Conservation (phyloP, 345 rosid species). For the Murraya koenigii region DNA sequence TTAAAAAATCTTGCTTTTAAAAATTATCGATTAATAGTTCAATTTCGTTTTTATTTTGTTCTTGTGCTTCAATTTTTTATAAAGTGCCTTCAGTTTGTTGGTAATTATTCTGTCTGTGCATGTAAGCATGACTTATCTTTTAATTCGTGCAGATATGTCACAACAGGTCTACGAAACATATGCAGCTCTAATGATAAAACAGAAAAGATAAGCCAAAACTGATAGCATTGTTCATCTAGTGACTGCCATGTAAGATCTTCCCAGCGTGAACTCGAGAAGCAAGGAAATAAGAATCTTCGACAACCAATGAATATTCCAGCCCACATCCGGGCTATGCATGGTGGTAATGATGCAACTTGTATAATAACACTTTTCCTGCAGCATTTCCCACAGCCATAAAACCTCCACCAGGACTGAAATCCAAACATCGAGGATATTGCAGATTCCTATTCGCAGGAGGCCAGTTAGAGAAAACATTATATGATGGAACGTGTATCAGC, state of each 20-base stretch:
- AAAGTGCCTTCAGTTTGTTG: neutral
- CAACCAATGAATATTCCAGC: neutral
- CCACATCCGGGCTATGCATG: constrained; percentile 41
- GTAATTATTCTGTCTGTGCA: neutral
- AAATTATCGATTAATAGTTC: too few species aligned
- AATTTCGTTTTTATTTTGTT: neutral
- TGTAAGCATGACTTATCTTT: neutral
- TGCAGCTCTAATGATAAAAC: neutral
- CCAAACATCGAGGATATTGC: constrained; percentile 71
- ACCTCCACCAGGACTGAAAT: constrained; percentile 91
- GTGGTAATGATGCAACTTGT: constrained; percentile 77
- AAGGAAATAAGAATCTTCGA: neutral
- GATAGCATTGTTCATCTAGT: neutral
- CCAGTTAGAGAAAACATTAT: constrained; percentile 77
- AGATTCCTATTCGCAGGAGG: constrained; percentile 57
- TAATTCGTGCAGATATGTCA: constrained; percentile 58
- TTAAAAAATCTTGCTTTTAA: too few species aligned
- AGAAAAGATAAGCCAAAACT: neutral
- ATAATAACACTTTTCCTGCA: constrained; percentile 75
- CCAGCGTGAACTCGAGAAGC: neutral
- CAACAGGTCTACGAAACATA: constrained; percentile 61
- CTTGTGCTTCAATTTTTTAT: neutral
- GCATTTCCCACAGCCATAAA: constrained; percentile 91
- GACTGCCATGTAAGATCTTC: neutral
- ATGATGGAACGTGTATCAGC: constrained; percentile 31